Evolutionary conservation across 2,329 filamentous ascomycete species (phyloP), one percentile per base, ranked within the genome.

Genomic region (Trichoderma sp.): DNA sequence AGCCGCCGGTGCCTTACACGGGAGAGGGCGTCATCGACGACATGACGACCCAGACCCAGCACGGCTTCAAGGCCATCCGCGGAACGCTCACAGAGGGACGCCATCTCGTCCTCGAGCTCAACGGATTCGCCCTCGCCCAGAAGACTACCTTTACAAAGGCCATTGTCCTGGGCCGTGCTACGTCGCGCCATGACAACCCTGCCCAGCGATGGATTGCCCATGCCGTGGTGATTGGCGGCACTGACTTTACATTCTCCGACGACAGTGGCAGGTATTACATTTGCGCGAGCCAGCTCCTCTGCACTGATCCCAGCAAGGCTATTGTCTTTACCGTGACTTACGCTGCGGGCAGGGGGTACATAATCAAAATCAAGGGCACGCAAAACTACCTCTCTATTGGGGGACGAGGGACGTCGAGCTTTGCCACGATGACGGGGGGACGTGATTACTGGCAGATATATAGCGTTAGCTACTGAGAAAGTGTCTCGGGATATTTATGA

Each of bases 11-110:
- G 2, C 86, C 86, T 0, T 88, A 87, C 72, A 81, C 75, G 19
- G 75, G 75, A 60, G 62, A 75, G 29, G 71, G 70, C 16, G 77
- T 77, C 65, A 81, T 80, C 13, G 72, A 79, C 24, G 78, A 82
- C 59, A 76, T 77, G 10, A 78, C 80, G 11, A 77, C 76, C 2
- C 76, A 80, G 52, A 83, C 82, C n/a, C 86, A 88, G 72, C 77
- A 84, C 47, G 86, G 86, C 1, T 87, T 83, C 80, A 88, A 88
- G 75, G 73, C 80, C 37, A 79, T 85, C 35, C 78, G 85, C 3
- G 86, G 86, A 0, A 78, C 81, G 27, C 76, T 88, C 31, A 87
- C 84, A 5, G 86, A 88, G 73, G 86, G 86, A 13, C 83, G 85
- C 21, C 87, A 83, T 72, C 79, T 88, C 16, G 82, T 83, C 5